phyloP scores from a whole-genome alignment of 2,329 filamentous ascomycete species.

The Stromatinia cepivora region DNA sequence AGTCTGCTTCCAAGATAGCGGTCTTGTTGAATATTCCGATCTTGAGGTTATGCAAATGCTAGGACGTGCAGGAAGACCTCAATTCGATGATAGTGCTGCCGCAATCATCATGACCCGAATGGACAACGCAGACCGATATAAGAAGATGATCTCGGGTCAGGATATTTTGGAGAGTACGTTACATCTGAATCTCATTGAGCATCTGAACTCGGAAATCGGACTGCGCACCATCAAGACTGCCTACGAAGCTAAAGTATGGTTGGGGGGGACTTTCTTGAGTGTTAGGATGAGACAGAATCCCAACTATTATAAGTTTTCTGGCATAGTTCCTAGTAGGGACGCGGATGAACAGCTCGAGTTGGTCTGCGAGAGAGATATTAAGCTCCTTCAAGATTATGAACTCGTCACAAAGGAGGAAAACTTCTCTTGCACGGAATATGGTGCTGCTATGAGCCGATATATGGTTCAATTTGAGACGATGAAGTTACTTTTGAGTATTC shows the following conservation, averaged over 20 bases:
- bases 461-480: conserved; percentile 80
- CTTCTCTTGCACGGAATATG: conserved; percentile 68
- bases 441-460: conserved; percentile 79
- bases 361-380: conserved; percentile 70
- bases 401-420: conserved; percentile 51
- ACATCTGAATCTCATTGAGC: conserved; percentile 77
- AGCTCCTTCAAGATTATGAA: conserved; percentile 58
- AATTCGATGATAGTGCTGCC: conserved; percentile 74
- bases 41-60: conserved; percentile 91
- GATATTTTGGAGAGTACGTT: conserved; percentile 76
- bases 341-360: conserved; percentile 66
- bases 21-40: conserved; percentile 71
- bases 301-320: conserved; percentile 65
- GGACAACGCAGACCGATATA: conserved; percentile 65
- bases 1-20: conserved; percentile 60
- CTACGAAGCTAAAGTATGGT: conserved; percentile 69
- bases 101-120: conserved; percentile 77
- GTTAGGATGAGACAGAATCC: conserved; percentile 73
- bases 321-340: conserved; percentile 49
- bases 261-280: conserved; percentile 74
- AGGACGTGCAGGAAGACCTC: conserved; percentile 77
- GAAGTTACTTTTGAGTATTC: conserved; percentile 65
- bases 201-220: conserved; percentile 81
- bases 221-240: conserved; percentile 69
- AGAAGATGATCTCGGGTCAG: conserved; percentile 70